phyloP scores from a whole-genome alignment of 106 monocot genomes.

The Xerophyta viscosa region DNA sequence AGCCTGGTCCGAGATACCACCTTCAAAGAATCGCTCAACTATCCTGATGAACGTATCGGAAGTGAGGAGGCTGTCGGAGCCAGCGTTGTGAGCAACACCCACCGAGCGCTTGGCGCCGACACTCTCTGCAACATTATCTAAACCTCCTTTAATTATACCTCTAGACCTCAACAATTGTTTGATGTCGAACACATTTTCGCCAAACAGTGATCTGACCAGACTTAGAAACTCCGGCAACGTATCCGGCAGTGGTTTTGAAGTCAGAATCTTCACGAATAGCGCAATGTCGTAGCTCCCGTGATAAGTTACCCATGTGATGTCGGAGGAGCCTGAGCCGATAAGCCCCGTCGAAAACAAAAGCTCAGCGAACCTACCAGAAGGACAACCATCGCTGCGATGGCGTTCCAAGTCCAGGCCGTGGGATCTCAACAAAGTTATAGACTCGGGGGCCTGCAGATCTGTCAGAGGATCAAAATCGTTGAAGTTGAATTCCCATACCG shows the following conservation, averaged over 20 bases:
- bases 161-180: conserved; percentile 35
- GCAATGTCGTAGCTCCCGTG: conserved; percentile 42
- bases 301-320: conserved; percentile 29
- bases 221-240: conserved; percentile 17
- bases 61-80: conserved; percentile 37
- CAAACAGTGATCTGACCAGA: conserved; percentile 18
- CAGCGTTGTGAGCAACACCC: conserved; percentile 37
- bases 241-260: conserved; percentile 9
- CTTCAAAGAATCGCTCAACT: no score
- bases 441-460: conserved; percentile 8
- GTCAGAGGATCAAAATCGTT: conserved; percentile 18
- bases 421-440: conserved; percentile 15
- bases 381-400: conserved; percentile 14
- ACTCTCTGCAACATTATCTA: conserved; percentile 25
- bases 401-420: conserved; percentile 29
- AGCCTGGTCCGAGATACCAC: no score
- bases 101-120: conserved; percentile 20
- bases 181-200: conserved; percentile 22
- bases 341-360: conserved; percentile 31
- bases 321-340: conserved; percentile 7
- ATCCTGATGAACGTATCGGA: conserved; percentile 14
- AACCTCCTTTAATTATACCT: conserved; percentile 26
- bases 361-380: conserved; percentile 16
- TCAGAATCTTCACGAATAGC: conserved; percentile 32
- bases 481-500: conserved; percentile 40